Evolutionary conservation across 805 yeast genomes (phyloP), one percentile per base, ranked within the genome.

Genomic region (Schwanniomyces sp.): DNA sequence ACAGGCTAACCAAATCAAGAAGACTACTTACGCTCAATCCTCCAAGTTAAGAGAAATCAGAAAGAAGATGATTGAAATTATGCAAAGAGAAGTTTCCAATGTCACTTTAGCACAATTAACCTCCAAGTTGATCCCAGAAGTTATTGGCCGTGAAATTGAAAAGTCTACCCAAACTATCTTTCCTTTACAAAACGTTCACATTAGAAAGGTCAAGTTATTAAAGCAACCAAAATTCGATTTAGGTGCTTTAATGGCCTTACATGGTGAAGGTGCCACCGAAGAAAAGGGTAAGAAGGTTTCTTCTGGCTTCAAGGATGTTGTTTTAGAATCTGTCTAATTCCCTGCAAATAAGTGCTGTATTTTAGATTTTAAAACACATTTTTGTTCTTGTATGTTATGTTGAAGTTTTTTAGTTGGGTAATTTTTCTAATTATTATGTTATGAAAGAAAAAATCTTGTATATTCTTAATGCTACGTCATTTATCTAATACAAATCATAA

Each of bases 231-330:
- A 90, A 81, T 88, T 90, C 82, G 97, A 91, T 77, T 84, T 91
- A 70, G 96, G 96, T 77, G 78, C 92, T 69, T 84, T 91, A 72
- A 80, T 91, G 74, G 85, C 96, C 69, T 86, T 91, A 70, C 97
- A 91, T 83, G 97, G 97, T 76, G 97, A 91, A 82, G 81, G 78
- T 62, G 78, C 84, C 61, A 73, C 90, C 59, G 78, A 84, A 71
- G 96, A 91, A 74, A 96, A 91, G 78, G 88, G 92, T 73, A 96
- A 96, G 79, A 89, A 90, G 86, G 89, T 90, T 78, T 92, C 90
- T 69, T 74, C 86, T 63, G 96, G 91, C 75, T 91, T 88, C 94
- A 91, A 91, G 84, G 97, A 91, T 76, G 96, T 88, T 74, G 88
- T 91, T 73, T 88, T 91, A 76, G 97, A 91, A 83, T 71, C 91